Conservation (phyloP, 768 basidiomycete species). For the Dendrothele bispora region DNA sequence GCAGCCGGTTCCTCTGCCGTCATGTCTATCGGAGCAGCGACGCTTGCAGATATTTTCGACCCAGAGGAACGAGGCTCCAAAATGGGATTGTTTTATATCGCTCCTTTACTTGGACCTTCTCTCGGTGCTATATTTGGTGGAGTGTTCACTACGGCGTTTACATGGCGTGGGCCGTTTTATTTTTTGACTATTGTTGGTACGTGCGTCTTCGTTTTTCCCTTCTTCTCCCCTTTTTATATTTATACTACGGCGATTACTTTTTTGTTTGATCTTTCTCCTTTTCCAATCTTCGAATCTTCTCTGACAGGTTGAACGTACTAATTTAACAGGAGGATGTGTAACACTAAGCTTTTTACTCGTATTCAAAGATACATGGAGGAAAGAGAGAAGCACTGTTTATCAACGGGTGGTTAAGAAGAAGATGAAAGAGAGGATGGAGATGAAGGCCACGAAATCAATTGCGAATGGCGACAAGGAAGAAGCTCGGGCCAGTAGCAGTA, state of each 20-base stretch:
- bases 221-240: too few relatives aligned
- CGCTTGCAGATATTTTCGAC: slow-evolving; percentile 78
- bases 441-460: too few relatives aligned
- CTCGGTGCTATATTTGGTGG: slow-evolving; percentile 76
- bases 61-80: slow-evolving; percentile 71
- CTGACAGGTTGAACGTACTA: too few relatives aligned
- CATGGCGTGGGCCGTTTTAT: slow-evolving; percentile 85
- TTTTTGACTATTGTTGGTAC: slow-evolving; percentile 70
- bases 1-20: slow-evolving; percentile 69
- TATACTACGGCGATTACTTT: too few relatives aligned
- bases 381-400: slow-evolving; percentile 80
- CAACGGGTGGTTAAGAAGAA: slow-evolving; percentile 65
- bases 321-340: too few relatives aligned
- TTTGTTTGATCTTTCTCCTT: too few relatives aligned
- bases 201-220: slow-evolving; percentile 43
- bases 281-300: too few relatives aligned
- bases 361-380: slow-evolving; percentile 82
- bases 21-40: slow-evolving; percentile 72
- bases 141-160: slow-evolving; percentile 59
- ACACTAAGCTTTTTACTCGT: slow-evolving; percentile 68
- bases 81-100: slow-evolving; percentile 17
- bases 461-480: too few relatives aligned
- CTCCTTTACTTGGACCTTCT: slow-evolving; percentile 66
- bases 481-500: too few relatives aligned
- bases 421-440: slow-evolving; percentile 12